Conservation (phyloP, 2,329 filamentous ascomycete species). For the Phialophora tarda region DNA sequence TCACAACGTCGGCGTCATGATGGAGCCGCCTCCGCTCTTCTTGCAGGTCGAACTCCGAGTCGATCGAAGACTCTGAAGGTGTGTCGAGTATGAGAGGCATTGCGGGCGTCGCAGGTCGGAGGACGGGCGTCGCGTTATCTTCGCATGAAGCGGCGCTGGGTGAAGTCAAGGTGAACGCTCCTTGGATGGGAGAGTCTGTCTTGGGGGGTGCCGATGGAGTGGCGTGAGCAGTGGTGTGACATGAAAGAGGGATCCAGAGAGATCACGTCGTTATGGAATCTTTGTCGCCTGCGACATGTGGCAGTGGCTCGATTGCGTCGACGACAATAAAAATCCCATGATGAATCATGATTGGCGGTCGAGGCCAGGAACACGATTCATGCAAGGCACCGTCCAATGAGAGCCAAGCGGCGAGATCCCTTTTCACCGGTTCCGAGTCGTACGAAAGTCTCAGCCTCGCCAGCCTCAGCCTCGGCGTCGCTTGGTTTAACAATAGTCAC, state of each 20-base stretch:
- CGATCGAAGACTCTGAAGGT: conserved; percentile 38
- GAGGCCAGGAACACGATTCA: conserved; percentile 15
- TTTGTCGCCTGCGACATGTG: conserved; percentile 2
- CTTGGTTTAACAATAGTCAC: conserved; percentile 28
- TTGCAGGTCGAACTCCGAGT: conserved; percentile 30
- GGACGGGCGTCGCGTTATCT: conserved; percentile 12
- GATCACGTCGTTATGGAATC: background rate
- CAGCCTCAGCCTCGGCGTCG: background rate
- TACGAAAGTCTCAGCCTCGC: conserved; percentile 22
- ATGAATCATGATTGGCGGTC: conserved; percentile 12
- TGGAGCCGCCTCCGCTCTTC: conserved; percentile 59
- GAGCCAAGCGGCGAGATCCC: background rate
- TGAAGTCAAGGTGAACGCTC: background rate
- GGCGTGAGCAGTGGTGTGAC: conserved; percentile 9
- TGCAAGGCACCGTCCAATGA: conserved; percentile 21
- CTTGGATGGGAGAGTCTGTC: background rate
- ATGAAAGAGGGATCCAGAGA: background rate
- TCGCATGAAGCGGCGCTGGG: conserved; percentile 19
- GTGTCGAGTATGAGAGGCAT: conserved; percentile 42
- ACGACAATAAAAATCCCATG: conserved; percentile 7
- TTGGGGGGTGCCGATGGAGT: background rate
- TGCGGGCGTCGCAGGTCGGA: background rate
- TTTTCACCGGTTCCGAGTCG: conserved; percentile 22
- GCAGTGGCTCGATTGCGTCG: background rate
- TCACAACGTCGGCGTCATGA: conserved; percentile 78